Conservation (phyloP, 257 asterid genomes). For the Echium plantagineum region DNA sequence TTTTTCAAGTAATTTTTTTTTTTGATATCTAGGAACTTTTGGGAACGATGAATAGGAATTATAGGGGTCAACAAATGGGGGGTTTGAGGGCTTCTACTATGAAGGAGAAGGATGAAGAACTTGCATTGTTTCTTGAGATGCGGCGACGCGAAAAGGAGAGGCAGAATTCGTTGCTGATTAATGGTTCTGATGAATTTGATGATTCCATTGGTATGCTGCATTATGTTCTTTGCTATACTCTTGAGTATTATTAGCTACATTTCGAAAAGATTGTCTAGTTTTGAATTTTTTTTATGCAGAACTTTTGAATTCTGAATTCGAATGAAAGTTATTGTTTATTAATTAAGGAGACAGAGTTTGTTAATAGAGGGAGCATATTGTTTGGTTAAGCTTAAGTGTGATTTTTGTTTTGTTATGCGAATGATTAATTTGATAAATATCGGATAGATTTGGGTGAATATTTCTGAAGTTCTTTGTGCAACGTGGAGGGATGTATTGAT, state of each 20-base stretch:
- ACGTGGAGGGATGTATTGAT: not conserved
- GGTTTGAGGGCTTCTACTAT: constrained; percentile 39
- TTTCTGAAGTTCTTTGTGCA: not conserved
- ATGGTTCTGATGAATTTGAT: constrained; percentile 70
- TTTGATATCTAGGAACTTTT: too few species aligned
- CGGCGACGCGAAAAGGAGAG: constrained; percentile 79
- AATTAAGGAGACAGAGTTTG: too few species aligned
- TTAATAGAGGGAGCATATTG: too few species aligned
- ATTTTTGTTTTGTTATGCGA: not conserved
- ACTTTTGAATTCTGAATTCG: too few species aligned
- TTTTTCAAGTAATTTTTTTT: not conserved
- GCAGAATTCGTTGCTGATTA: constrained; percentile 49
- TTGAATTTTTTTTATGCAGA: too few species aligned
- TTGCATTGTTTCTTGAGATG: constrained; percentile 87
- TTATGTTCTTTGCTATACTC: not conserved
- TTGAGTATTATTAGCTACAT: too few species aligned
- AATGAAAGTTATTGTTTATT: too few species aligned
- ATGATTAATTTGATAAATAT: not conserved
- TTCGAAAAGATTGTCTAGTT: too few species aligned
- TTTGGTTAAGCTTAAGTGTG: too few species aligned
- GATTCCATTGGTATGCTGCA: constrained; percentile 46
- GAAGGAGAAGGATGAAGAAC: constrained; percentile 77
- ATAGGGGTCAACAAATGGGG: constrained; percentile 49
- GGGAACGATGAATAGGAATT: constrained; percentile 68
- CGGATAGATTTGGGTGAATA: not conserved